Percentiles rank a stretch among this genome's conserved stretches.
Conservation (phyloP, 306 rosid species). For the Oemleria cerasiformis region DNA sequence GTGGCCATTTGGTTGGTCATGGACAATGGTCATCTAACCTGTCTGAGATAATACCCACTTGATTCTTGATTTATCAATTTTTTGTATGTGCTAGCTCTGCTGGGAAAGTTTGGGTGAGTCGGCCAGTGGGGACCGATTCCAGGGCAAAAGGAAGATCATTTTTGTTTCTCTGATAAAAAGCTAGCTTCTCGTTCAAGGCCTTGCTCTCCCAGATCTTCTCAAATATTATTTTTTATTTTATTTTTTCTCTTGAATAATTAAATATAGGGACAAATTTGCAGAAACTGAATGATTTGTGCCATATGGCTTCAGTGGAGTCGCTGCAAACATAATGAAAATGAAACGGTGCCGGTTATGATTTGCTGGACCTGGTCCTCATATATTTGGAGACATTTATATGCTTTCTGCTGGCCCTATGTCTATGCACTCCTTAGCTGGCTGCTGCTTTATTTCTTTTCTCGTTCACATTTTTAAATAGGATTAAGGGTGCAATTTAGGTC, state of each 20-base stretch:
- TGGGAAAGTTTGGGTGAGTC: background rate
- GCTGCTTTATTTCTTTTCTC: background rate
- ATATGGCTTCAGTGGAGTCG: background rate
- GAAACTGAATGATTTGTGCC: background rate
- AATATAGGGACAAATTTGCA: background rate
- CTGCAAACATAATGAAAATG: background rate
- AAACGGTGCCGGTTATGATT: background rate
- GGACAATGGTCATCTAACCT: background rate
- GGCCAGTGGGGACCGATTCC: slow-evolving; percentile 9
- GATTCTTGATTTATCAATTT: background rate
- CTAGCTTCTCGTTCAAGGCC: slow-evolving; percentile 1
- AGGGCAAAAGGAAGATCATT: background rate
- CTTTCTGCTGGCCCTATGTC: background rate
- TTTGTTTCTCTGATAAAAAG: background rate
- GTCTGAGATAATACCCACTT: background rate
- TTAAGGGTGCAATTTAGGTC: no score
- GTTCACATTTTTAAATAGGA: background rate
- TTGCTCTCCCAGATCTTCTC: no score
- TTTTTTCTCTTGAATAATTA: background rate
- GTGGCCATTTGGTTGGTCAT: slow-evolving; percentile 1
- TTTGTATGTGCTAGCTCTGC: background rate
- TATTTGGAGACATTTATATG: background rate
- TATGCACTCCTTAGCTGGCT: background rate
- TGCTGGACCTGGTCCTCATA: slow-evolving; percentile 8
- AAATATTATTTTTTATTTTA: background rate